Evolutionary conservation across 2,329 filamentous ascomycete species (phyloP).

Genomic region (Emergomyces orientalis): DNA sequence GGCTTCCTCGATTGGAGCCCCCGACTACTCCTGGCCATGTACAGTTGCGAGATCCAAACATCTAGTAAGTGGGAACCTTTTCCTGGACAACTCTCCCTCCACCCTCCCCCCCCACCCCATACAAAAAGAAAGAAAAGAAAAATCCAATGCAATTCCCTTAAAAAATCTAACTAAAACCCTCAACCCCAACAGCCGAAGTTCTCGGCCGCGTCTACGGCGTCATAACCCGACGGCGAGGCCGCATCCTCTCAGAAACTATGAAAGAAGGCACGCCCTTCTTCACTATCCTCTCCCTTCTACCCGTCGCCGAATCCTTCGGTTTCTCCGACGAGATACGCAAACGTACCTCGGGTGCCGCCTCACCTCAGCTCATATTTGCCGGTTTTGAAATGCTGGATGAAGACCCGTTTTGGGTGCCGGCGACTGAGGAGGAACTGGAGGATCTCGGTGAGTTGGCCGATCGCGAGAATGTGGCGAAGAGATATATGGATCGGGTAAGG

Average conservation of each 20-base stretch:
- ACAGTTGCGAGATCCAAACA: slow-evolving; percentile 94
- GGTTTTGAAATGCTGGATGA: slow-evolving; percentile 90
- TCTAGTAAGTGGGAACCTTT: slow-evolving; percentile 50
- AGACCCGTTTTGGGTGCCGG: slow-evolving; percentile 96
- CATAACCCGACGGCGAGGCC: slow-evolving; percentile 86
- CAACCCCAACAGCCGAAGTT: slow-evolving; percentile 58
- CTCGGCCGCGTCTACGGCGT: slow-evolving; percentile 92
- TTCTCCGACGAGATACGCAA: slow-evolving; percentile 97
- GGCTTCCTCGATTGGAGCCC: slow-evolving; percentile 95
- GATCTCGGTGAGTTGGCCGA: slow-evolving; percentile 91
- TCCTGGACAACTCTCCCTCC: background rate
- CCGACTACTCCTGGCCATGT: slow-evolving; percentile 93
- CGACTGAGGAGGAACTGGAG: slow-evolving; percentile 92
- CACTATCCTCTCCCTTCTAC: slow-evolving; percentile 78
- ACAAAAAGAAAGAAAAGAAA: background rate
- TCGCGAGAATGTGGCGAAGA: slow-evolving; percentile 88
- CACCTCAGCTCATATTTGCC: slow-evolving; percentile 85
- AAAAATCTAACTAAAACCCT: slow-evolving; percentile 19
- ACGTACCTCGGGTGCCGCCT: slow-evolving; percentile 78
- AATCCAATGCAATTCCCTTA: too few relatives aligned
- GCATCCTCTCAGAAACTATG: slow-evolving; percentile 80
- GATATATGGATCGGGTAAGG: slow-evolving; percentile 87
- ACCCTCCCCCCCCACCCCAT: background rate
- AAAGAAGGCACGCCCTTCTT: slow-evolving; percentile 96
- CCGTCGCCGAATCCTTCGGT: slow-evolving; percentile 90